Conservation (phyloP, 306 rosid species). For the Vicia sativa region DNA sequence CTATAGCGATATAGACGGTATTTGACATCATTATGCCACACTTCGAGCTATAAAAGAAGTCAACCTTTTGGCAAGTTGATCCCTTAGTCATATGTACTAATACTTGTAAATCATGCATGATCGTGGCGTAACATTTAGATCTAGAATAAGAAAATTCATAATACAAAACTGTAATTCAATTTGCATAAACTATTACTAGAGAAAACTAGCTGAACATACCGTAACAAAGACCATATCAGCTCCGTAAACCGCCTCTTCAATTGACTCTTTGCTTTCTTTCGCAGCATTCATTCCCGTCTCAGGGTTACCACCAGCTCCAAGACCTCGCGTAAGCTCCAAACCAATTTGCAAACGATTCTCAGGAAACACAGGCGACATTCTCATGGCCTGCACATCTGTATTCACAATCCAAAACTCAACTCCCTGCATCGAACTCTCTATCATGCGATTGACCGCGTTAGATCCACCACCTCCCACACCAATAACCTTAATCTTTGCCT, state of each 20-base stretch:
- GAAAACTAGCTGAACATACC: conserved; percentile 55
- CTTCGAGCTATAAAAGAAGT: background rate
- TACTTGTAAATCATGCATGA: conserved; percentile 13
- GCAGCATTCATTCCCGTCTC: conserved; percentile 99
- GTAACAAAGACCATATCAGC: conserved; percentile 98
- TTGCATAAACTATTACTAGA: conserved; percentile 38
- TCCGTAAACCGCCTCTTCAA: conserved; percentile 87
- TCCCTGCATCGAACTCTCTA: conserved; percentile 92
- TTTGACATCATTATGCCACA: background rate
- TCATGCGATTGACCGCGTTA: conserved; percentile 95
- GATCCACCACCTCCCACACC: conserved; percentile 99
- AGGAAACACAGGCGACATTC: conserved; percentile 86
- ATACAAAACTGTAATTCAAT: conserved; percentile 30
- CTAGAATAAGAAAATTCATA: conserved; percentile 8
- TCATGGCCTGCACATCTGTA: conserved; percentile 94
- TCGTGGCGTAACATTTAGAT: background rate
- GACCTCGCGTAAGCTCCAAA: conserved; percentile 94
- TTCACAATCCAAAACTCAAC: conserved; percentile 97
- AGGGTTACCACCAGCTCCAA: conserved; percentile 98
- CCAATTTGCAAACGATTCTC: conserved; percentile 90
- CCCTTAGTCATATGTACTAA: background rate
- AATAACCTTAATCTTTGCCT: conserved; percentile 87
- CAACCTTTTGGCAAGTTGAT: conserved; percentile 3
- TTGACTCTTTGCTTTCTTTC: conserved; percentile 81
- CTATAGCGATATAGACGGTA: background rate